phyloP scores from a whole-genome alignment of 441 rosid genomes.

The Adansonia grandidieri region DNA sequence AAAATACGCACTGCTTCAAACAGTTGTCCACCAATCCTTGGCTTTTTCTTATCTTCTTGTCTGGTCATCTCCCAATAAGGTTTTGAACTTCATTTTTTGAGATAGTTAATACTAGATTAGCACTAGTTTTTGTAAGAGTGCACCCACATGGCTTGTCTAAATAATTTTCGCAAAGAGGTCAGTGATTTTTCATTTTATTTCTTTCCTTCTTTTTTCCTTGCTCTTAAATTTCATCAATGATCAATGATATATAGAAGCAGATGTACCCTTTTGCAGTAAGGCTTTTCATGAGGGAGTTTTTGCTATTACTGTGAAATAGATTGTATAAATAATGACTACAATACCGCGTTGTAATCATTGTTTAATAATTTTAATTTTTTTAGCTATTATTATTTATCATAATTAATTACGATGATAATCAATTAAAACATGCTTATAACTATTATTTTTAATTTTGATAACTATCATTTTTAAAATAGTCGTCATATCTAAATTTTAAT shows the following conservation, averaged over 20 bases:
- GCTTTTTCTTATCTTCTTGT: neutral
- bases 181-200: conserved; percentile 12
- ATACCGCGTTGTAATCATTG: too few relatives aligned
- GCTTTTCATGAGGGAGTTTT: neutral
- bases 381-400: too few relatives aligned
- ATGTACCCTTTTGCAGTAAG: neutral
- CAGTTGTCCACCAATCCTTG: neutral
- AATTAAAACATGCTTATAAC: too few relatives aligned
- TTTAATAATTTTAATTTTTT: too few relatives aligned
- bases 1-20: neutral
- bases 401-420: too few relatives aligned
- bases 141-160: conserved; percentile 36
- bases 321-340: too few relatives aligned
- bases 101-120: neutral
- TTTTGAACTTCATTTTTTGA: neutral
- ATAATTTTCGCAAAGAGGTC: conserved; percentile 36
- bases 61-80: neutral
- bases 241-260: neutral
- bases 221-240: neutral
- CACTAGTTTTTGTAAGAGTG: neutral
- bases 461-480: too few relatives aligned
- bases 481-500: too few relatives aligned
- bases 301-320: neutral
- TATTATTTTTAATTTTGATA: too few relatives aligned
- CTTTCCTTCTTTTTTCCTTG: neutral